Evolutionary conservation across 139 green algal genomes (phyloP).

Genomic region (Haematococcus lacustris): DNA sequence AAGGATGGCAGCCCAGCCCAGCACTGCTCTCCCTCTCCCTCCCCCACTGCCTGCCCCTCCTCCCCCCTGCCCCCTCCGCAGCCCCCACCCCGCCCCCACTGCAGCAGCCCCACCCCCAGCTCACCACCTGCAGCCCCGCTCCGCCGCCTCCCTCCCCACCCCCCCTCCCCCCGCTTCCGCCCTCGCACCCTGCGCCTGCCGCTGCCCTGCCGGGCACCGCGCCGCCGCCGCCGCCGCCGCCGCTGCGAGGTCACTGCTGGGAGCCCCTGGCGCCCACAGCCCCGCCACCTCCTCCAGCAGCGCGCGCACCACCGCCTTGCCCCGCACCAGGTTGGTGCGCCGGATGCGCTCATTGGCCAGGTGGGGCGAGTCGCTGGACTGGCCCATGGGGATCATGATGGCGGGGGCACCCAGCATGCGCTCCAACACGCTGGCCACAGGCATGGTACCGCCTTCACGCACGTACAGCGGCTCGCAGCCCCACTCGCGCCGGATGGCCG

Average conservation of each 20-base stretch:
- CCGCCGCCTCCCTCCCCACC: no score
- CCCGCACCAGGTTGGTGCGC: conserved; percentile 69
- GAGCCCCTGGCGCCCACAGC: not conserved
- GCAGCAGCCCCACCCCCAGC: no score
- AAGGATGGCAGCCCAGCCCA: no score
- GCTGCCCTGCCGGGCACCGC: no score
- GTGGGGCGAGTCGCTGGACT: conserved; percentile 79
- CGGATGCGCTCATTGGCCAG: conserved; percentile 86
- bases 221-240: no score
- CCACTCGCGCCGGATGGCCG: conserved; percentile 69
- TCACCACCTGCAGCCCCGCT: no score
- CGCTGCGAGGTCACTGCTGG: not conserved
- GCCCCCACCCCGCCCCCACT: no score
- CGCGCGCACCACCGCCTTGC: conserved; percentile 44
- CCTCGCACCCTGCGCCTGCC: no score
- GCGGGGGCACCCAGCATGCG: conserved; percentile 76
- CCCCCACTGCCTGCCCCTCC: no score
- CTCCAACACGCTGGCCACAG: conserved; percentile 83
- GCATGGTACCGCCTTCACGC: conserved; percentile 80
- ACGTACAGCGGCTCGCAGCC: conserved; percentile 70
- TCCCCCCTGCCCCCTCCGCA: no score
- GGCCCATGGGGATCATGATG: conserved; percentile 87
- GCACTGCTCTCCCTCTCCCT: no score
- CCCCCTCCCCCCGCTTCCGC: no score
- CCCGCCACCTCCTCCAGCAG: not conserved